Percentiles rank a stretch among this genome's conserved stretches.
These are phyloP conservation scores for Fragaria nilgerrensis DNA, from an alignment of 306 rosid genomes.

Conservation along the genomic window DNA sequence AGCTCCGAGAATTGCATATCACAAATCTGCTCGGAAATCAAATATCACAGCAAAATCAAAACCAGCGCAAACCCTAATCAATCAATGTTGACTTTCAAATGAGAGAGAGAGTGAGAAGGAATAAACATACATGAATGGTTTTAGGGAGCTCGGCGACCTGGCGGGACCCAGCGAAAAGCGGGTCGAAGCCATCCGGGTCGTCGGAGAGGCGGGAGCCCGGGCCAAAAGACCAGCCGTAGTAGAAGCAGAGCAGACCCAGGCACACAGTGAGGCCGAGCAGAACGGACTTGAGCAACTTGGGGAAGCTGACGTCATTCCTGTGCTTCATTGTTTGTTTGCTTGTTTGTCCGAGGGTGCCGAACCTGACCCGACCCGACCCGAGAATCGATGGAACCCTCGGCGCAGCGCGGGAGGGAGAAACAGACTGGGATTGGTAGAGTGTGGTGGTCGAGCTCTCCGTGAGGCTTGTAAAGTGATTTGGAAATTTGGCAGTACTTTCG, in stretches of 20 bases:
- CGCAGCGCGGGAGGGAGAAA: not conserved
- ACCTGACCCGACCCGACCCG: constrained; percentile 1
- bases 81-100: not conserved
- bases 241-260: constrained; percentile 44
- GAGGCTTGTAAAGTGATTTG: too few species aligned
- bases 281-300: constrained; percentile 24
- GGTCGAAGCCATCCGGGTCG: constrained; percentile 27
- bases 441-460: too few species aligned
- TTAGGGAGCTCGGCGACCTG: constrained; percentile 28
- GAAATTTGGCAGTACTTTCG: too few species aligned
- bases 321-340: constrained; percentile 30
- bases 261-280: constrained; percentile 31
- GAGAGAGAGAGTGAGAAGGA: not conserved
- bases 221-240: constrained; percentile 43
- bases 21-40: constrained; percentile 32
- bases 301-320: constrained; percentile 27
- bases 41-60: not conserved
- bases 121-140: constrained; percentile 40
- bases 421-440: too few species aligned
- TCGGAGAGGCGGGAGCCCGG: constrained; percentile 53
- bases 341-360: not conserved
- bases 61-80: not conserved
- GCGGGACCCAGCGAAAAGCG: constrained; percentile 23
- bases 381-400: not conserved
- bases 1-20: constrained; percentile 46